Base-by-base conservation (phyloP, 345 rosid genomes). In the Turritis glabra region DNA sequence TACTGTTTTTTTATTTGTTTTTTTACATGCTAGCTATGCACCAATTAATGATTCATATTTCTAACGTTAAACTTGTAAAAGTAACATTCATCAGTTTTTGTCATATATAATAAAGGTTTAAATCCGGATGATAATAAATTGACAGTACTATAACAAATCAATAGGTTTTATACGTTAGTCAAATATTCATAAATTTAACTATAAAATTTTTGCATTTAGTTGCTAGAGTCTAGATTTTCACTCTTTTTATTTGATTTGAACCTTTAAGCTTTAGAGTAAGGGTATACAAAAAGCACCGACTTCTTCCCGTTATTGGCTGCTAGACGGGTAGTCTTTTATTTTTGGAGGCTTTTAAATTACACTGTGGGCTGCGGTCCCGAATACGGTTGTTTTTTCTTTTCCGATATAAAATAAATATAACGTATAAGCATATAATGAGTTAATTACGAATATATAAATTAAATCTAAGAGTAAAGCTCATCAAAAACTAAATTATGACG, bases 271-370 rank as follows among this genome's bases (percentile, higher is more conserved):
- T 47, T 47, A 18, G 62, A 56, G 23, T 33, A 58, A 41, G 44
- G n/a, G n/a, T n/a, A n/a, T n/a, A n/a, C n/a, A n/a, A 64, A 73
- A 73, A 55, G 72, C 50, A 74, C 65, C 77, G 72, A 65, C 77
- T 37, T 65, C 47, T 65, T 74, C 77, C 41, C 5, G 50, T 55
- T 65, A 56, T 65, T 73, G 72, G 71, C 47, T 25, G 25, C n/a
- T 40, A 62, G 17, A 27, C 8, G 52, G 33, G 10, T 38, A 51
- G 32, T 21, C 55, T 44, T 32, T 73, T 54, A 44, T 43, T 64
- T 63, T 3, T n/a, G 54, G 69, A 53, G 37, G 23, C 71, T 54
- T 60, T 52, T 29, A 9, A 15, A 19, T 15, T 43, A 52, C 13
- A 63, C 69, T 25, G 53, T 60, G n/a, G 15, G 5, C 12, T 11